These are phyloP conservation scores for Tylopilus vinaceipallidus DNA, from an alignment of 768 basidiomycete species.

Conservation along the genomic window DNA sequence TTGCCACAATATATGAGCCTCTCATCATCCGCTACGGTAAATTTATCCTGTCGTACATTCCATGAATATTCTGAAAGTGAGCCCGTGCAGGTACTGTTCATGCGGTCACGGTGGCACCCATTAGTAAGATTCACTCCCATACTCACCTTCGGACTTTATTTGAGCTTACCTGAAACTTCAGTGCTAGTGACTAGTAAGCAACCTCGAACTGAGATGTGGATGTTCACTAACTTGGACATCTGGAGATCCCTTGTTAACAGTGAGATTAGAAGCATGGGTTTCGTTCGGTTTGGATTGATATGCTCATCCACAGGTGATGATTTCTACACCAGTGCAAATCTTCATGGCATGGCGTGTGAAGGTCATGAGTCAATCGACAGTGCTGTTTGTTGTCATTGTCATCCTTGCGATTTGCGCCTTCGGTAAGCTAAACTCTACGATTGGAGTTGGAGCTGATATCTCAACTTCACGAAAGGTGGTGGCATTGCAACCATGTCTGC, in stretches of 20 bases:
- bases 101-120: neutral
- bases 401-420: constrained; percentile 8
- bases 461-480: constrained; percentile 24
- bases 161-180: neutral
- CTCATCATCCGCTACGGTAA: constrained; percentile 47
- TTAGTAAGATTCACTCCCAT: neutral
- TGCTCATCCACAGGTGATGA: constrained; percentile 37
- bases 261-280: constrained; percentile 13
- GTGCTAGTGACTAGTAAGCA: constrained; percentile 15
- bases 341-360: constrained; percentile 48
- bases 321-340: constrained; percentile 42
- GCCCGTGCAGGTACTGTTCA: constrained; percentile 25
- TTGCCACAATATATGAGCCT: constrained; percentile 45
- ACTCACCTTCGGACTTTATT: constrained; percentile 2
- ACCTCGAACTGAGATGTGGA: neutral
- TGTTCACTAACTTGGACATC: neutral
- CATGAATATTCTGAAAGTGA: constrained; percentile 8
- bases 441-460: neutral
- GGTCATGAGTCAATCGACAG: constrained; percentile 31
- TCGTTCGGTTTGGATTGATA: neutral
- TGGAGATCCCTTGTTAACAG: constrained; percentile 46
- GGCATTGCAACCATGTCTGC: constrained; percentile 34
- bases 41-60: neutral
- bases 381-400: constrained; percentile 27
- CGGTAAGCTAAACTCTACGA: neutral